These are phyloP conservation scores for Endocladia muricata DNA, from an alignment of 31 red algal species.

Conservation along the genomic window DNA sequence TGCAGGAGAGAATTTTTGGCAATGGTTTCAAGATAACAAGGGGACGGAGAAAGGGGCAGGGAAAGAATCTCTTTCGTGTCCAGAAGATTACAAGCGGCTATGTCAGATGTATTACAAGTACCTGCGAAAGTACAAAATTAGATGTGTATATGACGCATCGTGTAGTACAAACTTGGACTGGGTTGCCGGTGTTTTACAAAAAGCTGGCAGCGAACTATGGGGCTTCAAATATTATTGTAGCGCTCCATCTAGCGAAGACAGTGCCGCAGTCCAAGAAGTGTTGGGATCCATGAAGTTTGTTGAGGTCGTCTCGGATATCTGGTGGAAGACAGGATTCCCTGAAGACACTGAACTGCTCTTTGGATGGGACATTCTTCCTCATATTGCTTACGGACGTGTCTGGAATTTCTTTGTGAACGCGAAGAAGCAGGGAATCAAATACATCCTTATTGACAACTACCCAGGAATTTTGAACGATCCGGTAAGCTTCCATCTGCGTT, in stretches of 20 bases:
- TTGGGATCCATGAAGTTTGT: slow-evolving; percentile 46
- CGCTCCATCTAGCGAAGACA: slow-evolving; percentile 25
- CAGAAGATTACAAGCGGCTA: slow-evolving; percentile 48
- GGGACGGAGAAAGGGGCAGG: slow-evolving; percentile 36
- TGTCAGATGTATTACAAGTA: slow-evolving; percentile 89
- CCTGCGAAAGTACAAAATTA: slow-evolving; percentile 84
- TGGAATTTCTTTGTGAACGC: slow-evolving; percentile 86
- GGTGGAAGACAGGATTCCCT: slow-evolving; percentile 74
- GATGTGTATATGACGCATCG: slow-evolving; percentile 60
- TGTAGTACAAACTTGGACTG: slow-evolving; percentile 58
- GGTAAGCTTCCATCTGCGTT: background rate
- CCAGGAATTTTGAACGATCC: slow-evolving; percentile 83
- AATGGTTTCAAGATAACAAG: slow-evolving; percentile 93
- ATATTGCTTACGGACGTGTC: slow-evolving; percentile 80
- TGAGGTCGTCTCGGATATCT: slow-evolving; percentile 48
- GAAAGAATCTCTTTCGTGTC: slow-evolving; percentile 31
- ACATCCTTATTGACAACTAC: slow-evolving; percentile 84
- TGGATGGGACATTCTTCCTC: slow-evolving; percentile 75
- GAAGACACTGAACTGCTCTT: slow-evolving; percentile 68
- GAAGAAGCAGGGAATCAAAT: slow-evolving; percentile 58
- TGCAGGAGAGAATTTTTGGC: slow-evolving; percentile 80
- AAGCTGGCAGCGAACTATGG: slow-evolving; percentile 77
- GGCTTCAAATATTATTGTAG: slow-evolving; percentile 85
- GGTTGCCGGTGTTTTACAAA: slow-evolving; percentile 41
- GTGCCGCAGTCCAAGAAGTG: slow-evolving; percentile 24